Evolutionary conservation across 2,329 filamentous ascomycete genomes (phyloP).

Genomic region (Pochonia chlamydosporia): DNA sequence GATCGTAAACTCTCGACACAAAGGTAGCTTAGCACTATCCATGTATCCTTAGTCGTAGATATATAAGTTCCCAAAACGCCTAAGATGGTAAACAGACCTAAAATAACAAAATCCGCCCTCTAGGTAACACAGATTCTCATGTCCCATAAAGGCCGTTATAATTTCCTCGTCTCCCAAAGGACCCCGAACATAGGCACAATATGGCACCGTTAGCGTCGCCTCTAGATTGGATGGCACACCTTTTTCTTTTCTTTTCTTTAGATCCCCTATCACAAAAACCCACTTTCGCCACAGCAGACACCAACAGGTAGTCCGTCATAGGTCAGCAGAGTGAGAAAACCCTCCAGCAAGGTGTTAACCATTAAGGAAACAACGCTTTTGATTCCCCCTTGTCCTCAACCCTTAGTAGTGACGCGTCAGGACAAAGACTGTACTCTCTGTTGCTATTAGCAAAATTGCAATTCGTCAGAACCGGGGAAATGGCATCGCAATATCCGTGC

Average conservation of each 20-base stretch:
- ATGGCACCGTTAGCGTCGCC: too few relatives aligned
- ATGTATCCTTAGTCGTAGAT: too few relatives aligned
- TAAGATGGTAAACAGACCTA: too few relatives aligned
- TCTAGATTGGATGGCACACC: too few relatives aligned
- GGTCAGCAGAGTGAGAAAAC: not conserved
- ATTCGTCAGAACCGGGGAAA: not conserved
- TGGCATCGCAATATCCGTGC: too few relatives aligned
- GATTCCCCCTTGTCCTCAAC: not conserved
- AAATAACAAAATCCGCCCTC: not conserved
- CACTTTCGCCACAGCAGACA: not conserved
- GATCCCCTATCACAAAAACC: not conserved
- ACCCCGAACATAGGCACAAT: not conserved
- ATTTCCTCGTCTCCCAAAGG: not conserved
- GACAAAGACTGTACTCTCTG: not conserved
- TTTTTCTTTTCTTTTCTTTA: not conserved
- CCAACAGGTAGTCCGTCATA: not conserved
- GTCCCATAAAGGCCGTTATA: conserved; percentile 1
- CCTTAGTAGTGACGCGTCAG: not conserved
- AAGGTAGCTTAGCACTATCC: too few relatives aligned
- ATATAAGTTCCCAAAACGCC: too few relatives aligned
- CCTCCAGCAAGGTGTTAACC: conserved; percentile 1
- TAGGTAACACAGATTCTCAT: not conserved
- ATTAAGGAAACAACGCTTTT: not conserved
- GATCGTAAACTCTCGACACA: too few relatives aligned
- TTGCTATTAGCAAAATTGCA: not conserved